Evolutionary conservation across 2,329 filamentous ascomycete species (phyloP).

Genomic region (Xylaria hypoxylon): DNA sequence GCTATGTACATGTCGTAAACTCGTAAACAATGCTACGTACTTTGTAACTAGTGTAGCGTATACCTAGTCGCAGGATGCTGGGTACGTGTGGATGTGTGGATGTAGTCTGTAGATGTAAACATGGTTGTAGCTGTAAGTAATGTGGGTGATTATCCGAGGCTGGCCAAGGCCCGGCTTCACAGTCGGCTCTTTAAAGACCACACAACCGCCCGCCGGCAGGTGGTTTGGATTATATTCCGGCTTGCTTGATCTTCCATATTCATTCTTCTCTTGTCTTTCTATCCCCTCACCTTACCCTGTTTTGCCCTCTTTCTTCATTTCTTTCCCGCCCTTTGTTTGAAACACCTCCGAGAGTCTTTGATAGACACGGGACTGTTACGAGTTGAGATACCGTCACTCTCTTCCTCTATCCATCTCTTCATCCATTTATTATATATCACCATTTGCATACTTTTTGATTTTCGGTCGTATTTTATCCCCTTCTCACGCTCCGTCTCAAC

Average conservation of each 20-base stretch:
- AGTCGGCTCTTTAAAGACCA: constrained; percentile 34
- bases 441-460: constrained; percentile 24
- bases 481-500: constrained; percentile 16
- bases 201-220: neutral
- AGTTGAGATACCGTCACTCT: constrained; percentile 28
- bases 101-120: too few relatives aligned
- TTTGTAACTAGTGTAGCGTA: too few relatives aligned
- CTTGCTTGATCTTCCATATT: constrained; percentile 33
- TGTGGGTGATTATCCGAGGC: neutral
- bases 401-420: constrained; percentile 15
- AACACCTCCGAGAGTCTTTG: constrained; percentile 35
- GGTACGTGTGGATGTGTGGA: neutral
- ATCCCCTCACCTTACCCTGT: constrained; percentile 1
- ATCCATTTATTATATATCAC: constrained; percentile 10
- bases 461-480: constrained; percentile 15
- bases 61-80: constrained; percentile 12
- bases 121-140: neutral
- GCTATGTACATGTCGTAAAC: too few relatives aligned
- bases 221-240: constrained; percentile 10
- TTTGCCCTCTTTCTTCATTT: constrained; percentile 35
- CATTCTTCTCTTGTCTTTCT: constrained; percentile 30
- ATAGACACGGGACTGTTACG: constrained; percentile 33
- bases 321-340: constrained; percentile 35
- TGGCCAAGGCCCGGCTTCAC: constrained; percentile 25
- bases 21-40: too few relatives aligned